phyloP scores from a whole-genome alignment of 371 early-diverging fungal genomes.

The Racocetra persica region DNA sequence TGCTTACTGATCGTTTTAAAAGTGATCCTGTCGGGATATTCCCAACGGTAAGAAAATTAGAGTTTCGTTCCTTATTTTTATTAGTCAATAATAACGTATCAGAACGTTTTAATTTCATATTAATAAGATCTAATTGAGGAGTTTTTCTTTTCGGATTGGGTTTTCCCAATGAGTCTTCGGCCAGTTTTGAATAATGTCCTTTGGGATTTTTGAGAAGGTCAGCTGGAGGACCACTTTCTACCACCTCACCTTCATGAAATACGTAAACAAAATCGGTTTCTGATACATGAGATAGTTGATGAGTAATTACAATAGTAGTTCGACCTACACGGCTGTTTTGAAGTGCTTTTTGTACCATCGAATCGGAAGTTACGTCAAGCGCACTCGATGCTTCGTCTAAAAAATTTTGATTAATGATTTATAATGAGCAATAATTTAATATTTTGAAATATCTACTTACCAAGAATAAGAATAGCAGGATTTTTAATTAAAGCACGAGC shows the following conservation, averaged over 20 bases:
- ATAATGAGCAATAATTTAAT: neutral
- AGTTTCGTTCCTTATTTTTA: neutral
- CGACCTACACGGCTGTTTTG: conserved; percentile 66
- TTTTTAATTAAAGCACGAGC: conserved; percentile 76
- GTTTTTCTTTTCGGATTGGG: conserved; percentile 14
- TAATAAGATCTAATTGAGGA: conserved; percentile 9
- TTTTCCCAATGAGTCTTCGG: neutral
- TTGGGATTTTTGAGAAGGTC: conserved; percentile 57
- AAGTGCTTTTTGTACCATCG: conserved; percentile 81
- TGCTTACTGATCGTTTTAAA: neutral
- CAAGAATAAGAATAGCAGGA: conserved; percentile 56
- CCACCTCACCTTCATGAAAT: conserved; percentile 72
- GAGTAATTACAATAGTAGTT: conserved; percentile 66
- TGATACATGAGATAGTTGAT: conserved; percentile 69
- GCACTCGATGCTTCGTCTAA: conserved; percentile 93
- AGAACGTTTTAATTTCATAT: neutral
- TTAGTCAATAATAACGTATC: too few relatives aligned
- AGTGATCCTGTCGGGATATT: neutral
- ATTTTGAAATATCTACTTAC: conserved; percentile 47
- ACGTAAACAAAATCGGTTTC: conserved; percentile 72
- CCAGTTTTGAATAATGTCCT: conserved; percentile 26
- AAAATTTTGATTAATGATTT: neutral
- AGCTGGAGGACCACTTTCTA: conserved; percentile 79
- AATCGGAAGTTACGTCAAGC: conserved; percentile 83
- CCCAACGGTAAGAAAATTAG: neutral